Conservation (phyloP, 306 rosid genomes). For the Lathyrus oleraceus region DNA sequence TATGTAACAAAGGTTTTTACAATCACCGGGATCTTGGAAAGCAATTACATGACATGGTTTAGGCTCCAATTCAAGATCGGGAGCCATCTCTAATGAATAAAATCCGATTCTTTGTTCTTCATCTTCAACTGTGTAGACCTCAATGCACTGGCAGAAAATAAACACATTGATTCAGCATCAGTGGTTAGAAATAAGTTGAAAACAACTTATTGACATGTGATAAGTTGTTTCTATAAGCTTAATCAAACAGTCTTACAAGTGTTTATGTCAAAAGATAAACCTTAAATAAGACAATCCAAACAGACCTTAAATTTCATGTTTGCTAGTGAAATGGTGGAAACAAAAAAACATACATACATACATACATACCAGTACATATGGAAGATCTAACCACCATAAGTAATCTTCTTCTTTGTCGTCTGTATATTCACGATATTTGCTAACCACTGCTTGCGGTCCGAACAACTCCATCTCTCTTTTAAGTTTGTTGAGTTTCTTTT, state of each 20-base stretch:
- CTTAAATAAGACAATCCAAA: not conserved
- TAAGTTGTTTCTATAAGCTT: not conserved
- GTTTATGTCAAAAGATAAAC: not conserved
- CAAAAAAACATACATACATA: not conserved
- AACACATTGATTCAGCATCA: constrained; percentile 30
- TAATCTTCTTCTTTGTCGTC: constrained; percentile 81
- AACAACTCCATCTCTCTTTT: constrained; percentile 94
- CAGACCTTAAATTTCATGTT: constrained; percentile 19
- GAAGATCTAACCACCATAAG: constrained; percentile 96
- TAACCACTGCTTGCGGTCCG: constrained; percentile 95
- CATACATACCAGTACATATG: constrained; percentile 76
- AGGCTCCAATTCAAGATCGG: constrained; percentile 91
- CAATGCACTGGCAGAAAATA: constrained; percentile 75
- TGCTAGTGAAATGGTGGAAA: constrained; percentile 22
- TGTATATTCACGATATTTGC: constrained; percentile 86
- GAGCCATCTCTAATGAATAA: constrained; percentile 95
- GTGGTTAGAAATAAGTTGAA: not conserved
- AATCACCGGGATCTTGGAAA: constrained; percentile 79
- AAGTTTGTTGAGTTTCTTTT: constrained; percentile 79
- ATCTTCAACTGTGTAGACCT: constrained; percentile 65
- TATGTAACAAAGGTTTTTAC: constrained; percentile 85
- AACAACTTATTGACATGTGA: too few species aligned
- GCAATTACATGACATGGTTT: constrained; percentile 87
- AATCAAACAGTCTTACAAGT: not conserved
- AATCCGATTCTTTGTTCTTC: constrained; percentile 79